Evolutionary conservation across 306 rosid species (phyloP), one percentile per base, ranked within the genome.

Genomic region (Acacia melanoxylon): DNA sequence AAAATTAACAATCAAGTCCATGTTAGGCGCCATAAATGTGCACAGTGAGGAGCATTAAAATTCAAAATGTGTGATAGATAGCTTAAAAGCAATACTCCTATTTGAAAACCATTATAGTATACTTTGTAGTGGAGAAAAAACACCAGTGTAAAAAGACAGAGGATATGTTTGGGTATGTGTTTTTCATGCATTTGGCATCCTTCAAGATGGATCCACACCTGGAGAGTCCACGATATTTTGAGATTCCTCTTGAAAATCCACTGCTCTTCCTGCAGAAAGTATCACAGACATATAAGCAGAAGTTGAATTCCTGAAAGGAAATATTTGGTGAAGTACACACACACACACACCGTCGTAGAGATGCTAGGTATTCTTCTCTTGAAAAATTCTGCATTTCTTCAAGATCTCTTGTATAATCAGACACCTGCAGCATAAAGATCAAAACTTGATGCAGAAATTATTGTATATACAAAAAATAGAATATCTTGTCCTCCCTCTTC

Each of bases 311-410:
- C 73, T 29, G 54, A 48, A 24, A 77, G 80, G 80, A 83, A 22
- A 79, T 63, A 66, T 68, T 77, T 63, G 31, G 75, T 31, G 59
- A 72, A 75, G 33, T 8, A 17, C 2, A 4, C 8, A 1, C 2
- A 1, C n/a, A 71, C 25, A 85, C 86, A 61, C 75, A 93, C 99
- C 99, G 85, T 27, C 99, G 86, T 79, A 96, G 87, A 82, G 99
- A 93, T 10, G 99, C 99, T 84, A 95, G 99, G 81, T 92, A 95
- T 74, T 95, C 99, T 87, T 95, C 99, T 88, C 99, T 90, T 0
- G 99, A 92, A 74, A 92, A 85, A 73, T 87, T 95, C 83, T 95
- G 98, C 99, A 95, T 95, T 85, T 95, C 99, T 81, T 95, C 99
- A 52, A 95, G 98, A 91, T 95, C 99, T 83, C 99, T 91, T 17